Conservation (phyloP, 1,284 basidiomycete species). For the Fomitopsis schrenkii region DNA sequence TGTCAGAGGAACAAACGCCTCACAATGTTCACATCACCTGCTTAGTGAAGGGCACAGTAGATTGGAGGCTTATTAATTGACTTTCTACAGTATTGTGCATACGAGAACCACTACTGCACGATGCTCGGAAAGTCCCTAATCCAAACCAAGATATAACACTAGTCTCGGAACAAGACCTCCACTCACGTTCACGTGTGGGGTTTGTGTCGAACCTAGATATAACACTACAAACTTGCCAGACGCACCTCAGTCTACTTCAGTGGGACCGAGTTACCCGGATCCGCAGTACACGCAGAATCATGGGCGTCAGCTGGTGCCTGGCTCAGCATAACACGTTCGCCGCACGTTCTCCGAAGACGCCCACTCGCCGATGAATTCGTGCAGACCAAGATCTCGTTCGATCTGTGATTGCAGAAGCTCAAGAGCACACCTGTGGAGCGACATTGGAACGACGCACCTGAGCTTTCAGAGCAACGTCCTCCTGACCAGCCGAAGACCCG, state of each 20-base stretch:
- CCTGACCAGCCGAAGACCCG: conserved; percentile 47
- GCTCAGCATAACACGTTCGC: background rate
- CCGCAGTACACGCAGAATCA: too few species aligned
- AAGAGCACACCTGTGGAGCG: conserved; percentile 14
- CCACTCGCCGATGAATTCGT: conserved; percentile 25
- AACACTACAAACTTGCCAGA: too few species aligned
- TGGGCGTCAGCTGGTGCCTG: too few species aligned
- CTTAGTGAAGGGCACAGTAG: too few species aligned
- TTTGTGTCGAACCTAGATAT: background rate
- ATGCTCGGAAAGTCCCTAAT: background rate
- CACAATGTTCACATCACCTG: background rate
- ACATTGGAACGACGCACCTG: conserved; percentile 36
- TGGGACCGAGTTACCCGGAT: too few species aligned
- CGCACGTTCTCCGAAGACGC: background rate
- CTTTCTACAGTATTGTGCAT: background rate
- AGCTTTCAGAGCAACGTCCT: conserved; percentile 44
- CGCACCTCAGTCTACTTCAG: too few species aligned
- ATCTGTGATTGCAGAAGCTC: conserved; percentile 23
- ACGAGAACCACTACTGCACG: background rate
- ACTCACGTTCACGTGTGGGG: too few species aligned
- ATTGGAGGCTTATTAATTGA: too few species aligned
- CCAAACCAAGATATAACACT: background rate
- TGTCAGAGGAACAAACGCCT: background rate
- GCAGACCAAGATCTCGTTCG: conserved; percentile 35
- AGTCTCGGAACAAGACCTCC: too few species aligned